Percentiles rank a stretch among this genome's conserved stretches.
Evolutionary conservation across 2,329 filamentous ascomycete genomes (phyloP).

Genomic region (Fusarium globosum): DNA sequence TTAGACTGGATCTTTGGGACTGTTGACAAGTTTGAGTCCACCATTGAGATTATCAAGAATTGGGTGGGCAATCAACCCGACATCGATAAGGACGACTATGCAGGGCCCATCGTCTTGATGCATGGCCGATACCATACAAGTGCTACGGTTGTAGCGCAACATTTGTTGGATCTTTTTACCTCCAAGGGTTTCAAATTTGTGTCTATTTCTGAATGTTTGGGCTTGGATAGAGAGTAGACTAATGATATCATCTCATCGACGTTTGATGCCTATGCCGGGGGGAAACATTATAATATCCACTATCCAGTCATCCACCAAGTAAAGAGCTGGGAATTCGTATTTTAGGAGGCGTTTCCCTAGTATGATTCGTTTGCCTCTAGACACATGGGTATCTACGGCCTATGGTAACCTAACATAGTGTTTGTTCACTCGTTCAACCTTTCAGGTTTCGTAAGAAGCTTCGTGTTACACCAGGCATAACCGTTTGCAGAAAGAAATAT

Average conservation of each 20-base stretch:
- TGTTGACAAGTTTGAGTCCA: not conserved
- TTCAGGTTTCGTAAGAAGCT: not conserved
- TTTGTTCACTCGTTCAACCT: not conserved
- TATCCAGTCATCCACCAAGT: no score
- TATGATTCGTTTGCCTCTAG: not conserved
- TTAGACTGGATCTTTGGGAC: not conserved
- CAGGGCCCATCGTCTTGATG: not conserved
- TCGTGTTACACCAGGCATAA: rapidly evolving
- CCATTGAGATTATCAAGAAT: not conserved
- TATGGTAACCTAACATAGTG: not conserved
- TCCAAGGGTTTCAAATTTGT: not conserved
- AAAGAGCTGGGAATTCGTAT: no score
- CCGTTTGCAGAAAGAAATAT: not conserved
- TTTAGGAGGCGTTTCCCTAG: not conserved
- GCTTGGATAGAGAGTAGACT: not conserved
- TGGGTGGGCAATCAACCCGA: not conserved
- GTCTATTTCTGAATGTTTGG: not conserved
- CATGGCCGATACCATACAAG: not conserved
- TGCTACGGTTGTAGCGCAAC: not conserved
- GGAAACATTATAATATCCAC: no score
- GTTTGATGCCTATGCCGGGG: not conserved
- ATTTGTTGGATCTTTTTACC: not conserved
- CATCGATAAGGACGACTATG: not conserved
- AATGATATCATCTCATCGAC: not conserved
- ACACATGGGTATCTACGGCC: not conserved